Evolutionary conservation across 2,329 filamentous ascomycete genomes (phyloP), one percentile per base, ranked within the genome.

Genomic region (Endocalyx cinctus): DNA sequence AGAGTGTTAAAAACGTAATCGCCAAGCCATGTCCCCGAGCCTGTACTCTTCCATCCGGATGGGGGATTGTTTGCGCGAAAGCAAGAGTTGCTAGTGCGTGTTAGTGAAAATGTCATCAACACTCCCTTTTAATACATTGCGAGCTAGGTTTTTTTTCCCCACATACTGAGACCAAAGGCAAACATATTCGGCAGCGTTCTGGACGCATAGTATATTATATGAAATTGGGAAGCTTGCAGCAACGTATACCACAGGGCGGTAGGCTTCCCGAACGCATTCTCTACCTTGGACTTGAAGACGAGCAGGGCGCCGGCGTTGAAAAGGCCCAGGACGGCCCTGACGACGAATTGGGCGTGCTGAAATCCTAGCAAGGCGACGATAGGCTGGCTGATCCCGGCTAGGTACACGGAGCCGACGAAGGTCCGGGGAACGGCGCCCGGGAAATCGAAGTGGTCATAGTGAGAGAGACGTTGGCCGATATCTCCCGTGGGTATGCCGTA

Each of bases 151-250:
- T n/a, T n/a, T n/a, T n/a, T n/a, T n/a, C n/a, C n/a, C 8, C 13
- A 70, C 81, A 61, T 68, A 90, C 83, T 87, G 38, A 96, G 64
- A 8, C 79, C 77, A 64, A 97, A 92, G 14, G 92, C 89, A 62
- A 96, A 94, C 84, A 94, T 95, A 58, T 98, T 98, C 2, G 92
- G 92, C 45, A 98, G 65, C 3, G 88, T 92, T 40, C 92, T 74
- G 12, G 88, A 92, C 11, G 89, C 83, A 66, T 98, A 98, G 62
- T 87, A 98, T 41, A 92, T 72, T 41, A 94, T 66, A 62, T 98
- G 92, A 54, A 98, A 98, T 60, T 97, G 90, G 58, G 79, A 82
- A 2, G 77, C 76, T 53, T 88, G 83, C 34, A 97, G 70, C 25
- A 86, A 41, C 4, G 83, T 63, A 65, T 84, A 98, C 88, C 90